Base-by-base conservation (phyloP, 2,329 filamentous ascomycete genomes). In the Alternaria triticina region DNA sequence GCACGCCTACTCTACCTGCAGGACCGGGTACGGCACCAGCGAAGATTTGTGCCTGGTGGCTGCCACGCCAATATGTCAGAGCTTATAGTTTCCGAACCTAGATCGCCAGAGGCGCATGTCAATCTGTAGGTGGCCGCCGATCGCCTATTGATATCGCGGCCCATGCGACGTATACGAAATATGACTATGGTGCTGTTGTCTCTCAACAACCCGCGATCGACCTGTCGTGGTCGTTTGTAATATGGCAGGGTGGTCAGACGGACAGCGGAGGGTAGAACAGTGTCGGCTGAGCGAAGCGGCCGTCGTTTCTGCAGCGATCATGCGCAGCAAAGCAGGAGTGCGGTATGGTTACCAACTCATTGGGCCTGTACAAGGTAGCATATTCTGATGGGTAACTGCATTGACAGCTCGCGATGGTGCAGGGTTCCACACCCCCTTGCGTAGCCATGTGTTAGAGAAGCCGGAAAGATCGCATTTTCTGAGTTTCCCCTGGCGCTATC, bases 351-450 rank as follows among this genome's bases (percentile, higher is more conserved):
- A 54, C 64, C 64, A 50, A 36, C 9, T 6, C 13, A 13, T 33
- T 33, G 58, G 61, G 44, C 15, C 27, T 17, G 58, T 57, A 55
- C 47, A 40, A 61, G 57, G 55, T 57, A 15, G 51, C 54, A 57
- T 59, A 6, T 67, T 40, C 52, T 47, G 43, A 58, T 61, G 54
- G 66, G 64, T 59, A 58, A 46, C 54, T 64, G 59, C 54, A 52
- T 57, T 67, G 56, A 68, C 61, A 67, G 50, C 54, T 43, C 28
- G 51, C 46, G 36, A 52, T 55, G 43, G 63, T 57, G 64, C 64
- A 68, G 56, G 58, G 65, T 57, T 54, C 59, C 61, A 62, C 54
- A 44, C 33, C 44, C 30, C 61, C 62, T 67, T 62, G 61, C 55
- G 46, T 40, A 54, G 56, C 54, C 56, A 54, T 54, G 23, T 28